phyloP scores from a whole-genome alignment of 2,329 filamentous ascomycete genomes.

The Neopestalotiopsis clavispora region DNA sequence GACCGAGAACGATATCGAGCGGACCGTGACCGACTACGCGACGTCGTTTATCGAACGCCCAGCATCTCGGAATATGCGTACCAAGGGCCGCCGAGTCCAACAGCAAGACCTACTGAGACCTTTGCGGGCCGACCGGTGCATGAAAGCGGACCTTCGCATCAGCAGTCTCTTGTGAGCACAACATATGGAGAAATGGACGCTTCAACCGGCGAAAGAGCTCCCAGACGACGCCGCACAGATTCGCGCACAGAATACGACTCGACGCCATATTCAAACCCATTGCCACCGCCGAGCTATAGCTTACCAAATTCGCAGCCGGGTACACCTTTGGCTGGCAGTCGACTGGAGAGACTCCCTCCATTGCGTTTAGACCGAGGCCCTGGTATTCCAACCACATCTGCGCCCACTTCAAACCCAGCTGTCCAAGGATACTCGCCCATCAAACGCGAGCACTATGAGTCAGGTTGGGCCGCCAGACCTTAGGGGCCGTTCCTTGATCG shows the following conservation, averaged over 20 bases:
- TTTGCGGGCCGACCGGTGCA: constrained; percentile 44
- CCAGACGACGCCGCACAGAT: constrained; percentile 53
- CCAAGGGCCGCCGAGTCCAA: constrained; percentile 57
- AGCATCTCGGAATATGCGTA: constrained; percentile 58
- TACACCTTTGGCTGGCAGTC: constrained; percentile 31
- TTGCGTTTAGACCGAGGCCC: constrained; percentile 50
- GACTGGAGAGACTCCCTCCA: constrained; percentile 52
- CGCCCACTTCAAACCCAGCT: constrained; percentile 27
- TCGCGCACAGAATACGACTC: constrained; percentile 48
- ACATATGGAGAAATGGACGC: constrained; percentile 46
- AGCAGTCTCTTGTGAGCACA: constrained; percentile 28
- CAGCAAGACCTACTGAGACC: constrained; percentile 40
- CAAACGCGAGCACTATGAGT: constrained; percentile 41
- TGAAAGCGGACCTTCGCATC: constrained; percentile 28
- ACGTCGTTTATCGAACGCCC: constrained; percentile 66
- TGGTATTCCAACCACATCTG: constrained; percentile 26
- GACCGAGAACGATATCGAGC: constrained; percentile 76
- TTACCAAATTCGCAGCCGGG: constrained; percentile 36
- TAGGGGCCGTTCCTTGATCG: constrained; percentile 11
- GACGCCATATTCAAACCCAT: constrained; percentile 43
- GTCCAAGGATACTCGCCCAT: constrained; percentile 32
- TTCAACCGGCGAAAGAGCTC: constrained; percentile 49
- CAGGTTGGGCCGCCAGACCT: constrained; percentile 42
- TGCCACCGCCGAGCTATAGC: constrained; percentile 45
- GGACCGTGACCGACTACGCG: constrained; percentile 74